A percentile compares a stretch with the other conserved stretches of the same genome.
These are phyloP conservation scores for Mortierella sp. DNA, from an alignment of 371 early-diverging fungal species.

Conservation along the genomic window DNA sequence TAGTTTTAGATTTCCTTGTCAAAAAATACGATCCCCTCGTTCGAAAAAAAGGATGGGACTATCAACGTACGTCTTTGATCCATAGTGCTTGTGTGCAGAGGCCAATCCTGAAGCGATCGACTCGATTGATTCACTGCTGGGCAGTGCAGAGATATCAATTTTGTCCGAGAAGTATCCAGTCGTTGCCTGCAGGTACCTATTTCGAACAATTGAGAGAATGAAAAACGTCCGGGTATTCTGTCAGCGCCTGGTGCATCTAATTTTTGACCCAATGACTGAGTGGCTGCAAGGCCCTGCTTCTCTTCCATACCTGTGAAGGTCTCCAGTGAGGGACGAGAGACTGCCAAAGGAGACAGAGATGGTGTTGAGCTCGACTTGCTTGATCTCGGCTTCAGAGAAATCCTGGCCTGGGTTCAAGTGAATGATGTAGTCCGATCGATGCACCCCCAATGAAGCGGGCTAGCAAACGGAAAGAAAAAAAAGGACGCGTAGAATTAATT, in stretches of 20 bases:
- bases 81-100: constrained; percentile 84
- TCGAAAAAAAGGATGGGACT: not conserved
- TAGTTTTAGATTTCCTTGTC: not conserved
- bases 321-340: constrained; percentile 81
- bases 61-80: constrained; percentile 70
- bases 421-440: constrained; percentile 96
- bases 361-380: constrained; percentile 98
- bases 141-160: constrained; percentile 70
- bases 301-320: constrained; percentile 81
- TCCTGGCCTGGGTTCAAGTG: constrained; percentile 67
- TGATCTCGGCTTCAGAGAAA: constrained; percentile 66
- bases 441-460: constrained; percentile 84
- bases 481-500: not conserved
- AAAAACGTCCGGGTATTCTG: no score
- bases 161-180: constrained; percentile 66
- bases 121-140: constrained; percentile 77
- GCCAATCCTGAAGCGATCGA: constrained; percentile 87
- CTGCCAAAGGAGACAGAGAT: constrained; percentile 93
- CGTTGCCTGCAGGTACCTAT: constrained; percentile 70
- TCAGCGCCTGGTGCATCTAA: not conserved
- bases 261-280: not conserved
- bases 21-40: not conserved
- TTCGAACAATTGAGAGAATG: not conserved
- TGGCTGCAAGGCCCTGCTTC: not conserved
- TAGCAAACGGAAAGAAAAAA: constrained; percentile 33